phyloP scores from a whole-genome alignment of 2,329 filamentous ascomycete species.

The Periglandula ipomoeae region DNA sequence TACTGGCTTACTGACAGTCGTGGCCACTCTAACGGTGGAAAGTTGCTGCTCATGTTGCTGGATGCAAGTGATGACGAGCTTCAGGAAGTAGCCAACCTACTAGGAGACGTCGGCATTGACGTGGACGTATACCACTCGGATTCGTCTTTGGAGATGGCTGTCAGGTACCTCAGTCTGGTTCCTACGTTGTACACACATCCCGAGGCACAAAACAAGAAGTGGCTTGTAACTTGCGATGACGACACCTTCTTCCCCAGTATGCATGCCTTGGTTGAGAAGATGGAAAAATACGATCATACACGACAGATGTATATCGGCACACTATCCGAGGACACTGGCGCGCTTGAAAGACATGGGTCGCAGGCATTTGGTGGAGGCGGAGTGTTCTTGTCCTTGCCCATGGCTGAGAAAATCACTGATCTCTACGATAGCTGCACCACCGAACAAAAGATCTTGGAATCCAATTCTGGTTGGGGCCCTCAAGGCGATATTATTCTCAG shows the following conservation, averaged over 20 bases:
- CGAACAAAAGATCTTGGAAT: conserved; percentile 41
- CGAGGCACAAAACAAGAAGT: conserved; percentile 40
- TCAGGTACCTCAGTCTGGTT: conserved; percentile 46
- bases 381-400: conserved; percentile 48
- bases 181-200: conserved; percentile 45
- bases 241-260: conserved; percentile 58
- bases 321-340: conserved; percentile 51
- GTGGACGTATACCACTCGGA: conserved; percentile 48
- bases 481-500: conserved; percentile 53
- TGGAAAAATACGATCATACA: conserved; percentile 42
- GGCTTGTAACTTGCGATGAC: conserved; percentile 55
- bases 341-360: conserved; percentile 50
- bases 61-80: conserved; percentile 44
- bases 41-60: conserved; percentile 44
- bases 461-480: conserved; percentile 49
- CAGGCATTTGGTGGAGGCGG: conserved; percentile 57
- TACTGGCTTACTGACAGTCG: conserved; percentile 51
- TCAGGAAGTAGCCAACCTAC: conserved; percentile 35
- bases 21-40: conserved; percentile 46
- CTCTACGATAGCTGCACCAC: conserved; percentile 37
- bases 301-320: conserved; percentile 51
- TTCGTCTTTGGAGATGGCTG: conserved; percentile 45
- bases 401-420: conserved; percentile 36
- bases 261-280: conserved; percentile 39
- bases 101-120: conserved; percentile 42